Evolutionary conservation across 2,329 filamentous ascomycete genomes (phyloP).

Genomic region (Sarocladium kiliense): DNA sequence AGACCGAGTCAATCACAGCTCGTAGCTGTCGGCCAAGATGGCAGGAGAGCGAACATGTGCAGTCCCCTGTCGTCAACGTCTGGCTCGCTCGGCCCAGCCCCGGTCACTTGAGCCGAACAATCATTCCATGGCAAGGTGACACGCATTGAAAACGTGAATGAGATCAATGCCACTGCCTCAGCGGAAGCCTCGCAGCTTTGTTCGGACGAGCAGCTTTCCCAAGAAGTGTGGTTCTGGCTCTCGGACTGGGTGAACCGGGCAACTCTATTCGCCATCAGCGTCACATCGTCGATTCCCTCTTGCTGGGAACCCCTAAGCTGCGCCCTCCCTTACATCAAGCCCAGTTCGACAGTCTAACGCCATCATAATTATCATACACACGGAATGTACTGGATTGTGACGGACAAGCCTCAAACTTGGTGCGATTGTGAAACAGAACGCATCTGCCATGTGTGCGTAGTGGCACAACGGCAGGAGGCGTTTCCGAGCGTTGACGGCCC

Average conservation of each 20-base stretch:
- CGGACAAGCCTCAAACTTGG: neutral
- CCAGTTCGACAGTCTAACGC: no score
- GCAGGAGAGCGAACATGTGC: neutral
- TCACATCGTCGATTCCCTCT: neutral
- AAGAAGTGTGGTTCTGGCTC: neutral
- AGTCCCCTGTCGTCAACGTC: constrained; percentile 1
- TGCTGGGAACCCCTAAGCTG: neutral
- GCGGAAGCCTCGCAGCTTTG: neutral
- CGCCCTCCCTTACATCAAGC: no score
- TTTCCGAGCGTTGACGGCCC: constrained; percentile 4
- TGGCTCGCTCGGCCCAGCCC: neutral
- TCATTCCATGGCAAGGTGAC: constrained; percentile 2
- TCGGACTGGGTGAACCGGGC: neutral
- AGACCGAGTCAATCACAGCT: neutral
- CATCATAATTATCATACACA: neutral
- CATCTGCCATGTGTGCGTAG: neutral
- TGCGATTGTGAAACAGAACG: constrained; percentile 4
- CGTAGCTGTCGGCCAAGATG: neutral
- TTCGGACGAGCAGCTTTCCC: neutral
- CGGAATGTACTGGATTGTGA: no score
- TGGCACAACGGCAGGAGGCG: constrained; percentile 1
- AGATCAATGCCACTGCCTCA: neutral
- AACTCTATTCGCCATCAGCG: constrained; percentile 3
- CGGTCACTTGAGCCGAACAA: neutral
- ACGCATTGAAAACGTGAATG: constrained; percentile 7